Conservation (phyloP, 2,329 filamentous ascomycete genomes). For the Dothideomycetes sp. region DNA sequence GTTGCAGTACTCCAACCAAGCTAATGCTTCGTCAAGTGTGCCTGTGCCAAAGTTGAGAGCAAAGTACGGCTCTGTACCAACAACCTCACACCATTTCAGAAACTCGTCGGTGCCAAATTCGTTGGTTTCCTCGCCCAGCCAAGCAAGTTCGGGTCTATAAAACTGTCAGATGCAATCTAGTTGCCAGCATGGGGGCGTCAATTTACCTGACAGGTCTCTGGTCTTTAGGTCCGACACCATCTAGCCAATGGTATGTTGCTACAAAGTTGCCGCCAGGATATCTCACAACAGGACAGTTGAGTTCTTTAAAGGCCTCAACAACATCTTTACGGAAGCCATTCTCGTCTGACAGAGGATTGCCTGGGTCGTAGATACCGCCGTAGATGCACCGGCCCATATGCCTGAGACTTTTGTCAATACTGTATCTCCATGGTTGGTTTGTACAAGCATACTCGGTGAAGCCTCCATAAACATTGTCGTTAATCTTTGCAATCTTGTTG, state of each 20-base stretch:
- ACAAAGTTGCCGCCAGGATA: conserved; percentile 81
- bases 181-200: too few relatives aligned
- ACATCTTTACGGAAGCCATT: conserved; percentile 74
- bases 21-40: conserved; percentile 44
- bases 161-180: not conserved
- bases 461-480: conserved; percentile 73
- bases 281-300: conserved; percentile 66
- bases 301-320: conserved; percentile 60
- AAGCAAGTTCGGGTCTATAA: conserved; percentile 62
- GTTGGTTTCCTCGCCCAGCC: conserved; percentile 68
- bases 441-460: conserved; percentile 61
- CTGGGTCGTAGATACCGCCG: conserved; percentile 74
- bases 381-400: conserved; percentile 89
- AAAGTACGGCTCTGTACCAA: conserved; percentile 70
- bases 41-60: conserved; percentile 74
- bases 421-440: not conserved
- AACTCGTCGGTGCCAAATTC: conserved; percentile 82
- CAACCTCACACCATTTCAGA: conserved; percentile 66
- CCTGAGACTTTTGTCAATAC: conserved; percentile 31
- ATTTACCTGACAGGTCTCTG: conserved; percentile 45
- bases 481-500: conserved; percentile 62
- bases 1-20: conserved; percentile 84
- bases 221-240: conserved; percentile 67
- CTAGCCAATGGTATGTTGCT: conserved; percentile 78
- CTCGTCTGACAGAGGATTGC: conserved; percentile 60